phyloP scores from a whole-genome alignment of 2,329 filamentous ascomycete genomes.

The Geosmithia putterillii region DNA sequence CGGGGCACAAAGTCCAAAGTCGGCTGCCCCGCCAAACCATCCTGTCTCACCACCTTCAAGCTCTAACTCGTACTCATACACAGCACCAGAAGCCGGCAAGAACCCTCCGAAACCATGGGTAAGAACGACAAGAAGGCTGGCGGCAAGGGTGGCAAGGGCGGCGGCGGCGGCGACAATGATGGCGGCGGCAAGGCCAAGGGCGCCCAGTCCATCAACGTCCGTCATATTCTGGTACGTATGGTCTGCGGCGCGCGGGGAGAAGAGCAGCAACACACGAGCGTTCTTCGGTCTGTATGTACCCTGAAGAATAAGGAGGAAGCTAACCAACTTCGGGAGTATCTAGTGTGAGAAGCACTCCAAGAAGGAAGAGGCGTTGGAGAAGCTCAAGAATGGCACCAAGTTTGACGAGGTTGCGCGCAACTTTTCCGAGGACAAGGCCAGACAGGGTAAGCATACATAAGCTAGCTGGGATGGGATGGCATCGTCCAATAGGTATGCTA shows the following conservation, averaged over 20 bases:
- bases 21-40: too few relatives aligned
- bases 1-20: too few relatives aligned
- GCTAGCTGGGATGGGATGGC: too few relatives aligned
- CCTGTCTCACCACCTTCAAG: too few relatives aligned
- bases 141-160: conserved; percentile 14
- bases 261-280: too few relatives aligned
- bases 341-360: conserved; percentile 65
- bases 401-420: conserved; percentile 65
- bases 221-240: conserved; percentile 50
- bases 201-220: conserved; percentile 58
- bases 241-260: neutral
- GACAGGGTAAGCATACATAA: conserved; percentile 44
- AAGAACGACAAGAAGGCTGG: conserved; percentile 27
- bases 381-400: conserved; percentile 53
- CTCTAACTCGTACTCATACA: neutral
- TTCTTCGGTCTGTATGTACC: neutral
- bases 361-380: conserved; percentile 63
- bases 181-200: conserved; percentile 33
- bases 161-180: conserved; percentile 14
- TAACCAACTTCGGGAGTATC: neutral
- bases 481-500: too few relatives aligned
- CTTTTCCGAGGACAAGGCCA: conserved; percentile 67
- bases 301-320: neutral
- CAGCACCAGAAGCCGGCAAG: neutral
- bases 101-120: conserved; percentile 12